phyloP scores from a whole-genome alignment of 345 rosid genomes.

The Citrus maxima region DNA sequence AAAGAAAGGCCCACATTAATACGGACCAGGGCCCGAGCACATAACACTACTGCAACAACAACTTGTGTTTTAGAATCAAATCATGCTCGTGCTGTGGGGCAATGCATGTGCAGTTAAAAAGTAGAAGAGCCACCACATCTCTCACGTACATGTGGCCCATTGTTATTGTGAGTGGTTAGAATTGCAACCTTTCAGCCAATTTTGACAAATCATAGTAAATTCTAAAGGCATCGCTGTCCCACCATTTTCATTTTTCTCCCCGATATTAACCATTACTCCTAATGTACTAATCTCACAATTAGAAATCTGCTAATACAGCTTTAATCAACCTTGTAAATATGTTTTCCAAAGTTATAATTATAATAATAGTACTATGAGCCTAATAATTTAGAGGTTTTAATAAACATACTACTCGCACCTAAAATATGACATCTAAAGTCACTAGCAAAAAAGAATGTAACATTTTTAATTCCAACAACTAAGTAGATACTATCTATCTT shows the following conservation, averaged over 20 bases:
- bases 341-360: too few relatives aligned
- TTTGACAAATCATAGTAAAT: neutral
- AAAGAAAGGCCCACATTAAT: neutral
- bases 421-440: too few relatives aligned
- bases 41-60: conserved; percentile 4
- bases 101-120: conserved; percentile 3
- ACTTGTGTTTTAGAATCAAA: conserved; percentile 7
- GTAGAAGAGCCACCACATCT: conserved; percentile 6
- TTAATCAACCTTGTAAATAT: too few relatives aligned
- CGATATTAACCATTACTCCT: too few relatives aligned
- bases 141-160: conserved; percentile 30
- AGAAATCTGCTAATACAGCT: too few relatives aligned
- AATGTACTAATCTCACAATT: too few relatives aligned
- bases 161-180: neutral
- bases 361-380: too few relatives aligned
- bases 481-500: too few relatives aligned
- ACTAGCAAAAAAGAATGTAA: fast-evolving
- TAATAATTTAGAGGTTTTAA: too few relatives aligned
- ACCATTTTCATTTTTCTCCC: too few relatives aligned
- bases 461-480: fast-evolving
- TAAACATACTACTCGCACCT: too few relatives aligned
- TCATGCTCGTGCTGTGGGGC: conserved; percentile 10
- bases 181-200: neutral
- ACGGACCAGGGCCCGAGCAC: neutral
- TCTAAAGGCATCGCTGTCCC: neutral